Conservation (phyloP, 768 basidiomycete species). For the Collybiopsis confluens region DNA sequence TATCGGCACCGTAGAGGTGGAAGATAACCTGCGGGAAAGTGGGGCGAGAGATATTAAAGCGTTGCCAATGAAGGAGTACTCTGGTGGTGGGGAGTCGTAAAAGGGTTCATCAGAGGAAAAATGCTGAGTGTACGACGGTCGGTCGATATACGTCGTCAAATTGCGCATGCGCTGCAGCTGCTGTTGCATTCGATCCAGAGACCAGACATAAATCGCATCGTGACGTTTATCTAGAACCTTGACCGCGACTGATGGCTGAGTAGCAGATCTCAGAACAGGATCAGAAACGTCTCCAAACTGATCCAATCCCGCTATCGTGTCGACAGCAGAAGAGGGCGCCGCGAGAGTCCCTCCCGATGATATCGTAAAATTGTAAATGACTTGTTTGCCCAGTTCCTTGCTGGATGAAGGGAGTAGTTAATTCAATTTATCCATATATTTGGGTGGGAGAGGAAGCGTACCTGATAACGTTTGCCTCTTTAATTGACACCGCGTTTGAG, state of each 20-base stretch:
- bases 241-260: constrained; percentile 81
- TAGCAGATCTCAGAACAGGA: constrained; percentile 63
- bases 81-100: constrained; percentile 81
- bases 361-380: constrained; percentile 89
- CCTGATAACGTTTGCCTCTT: constrained; percentile 96
- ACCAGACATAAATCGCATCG: constrained; percentile 89
- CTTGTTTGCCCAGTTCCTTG: constrained; percentile 82
- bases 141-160: constrained; percentile 82
- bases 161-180: constrained; percentile 94
- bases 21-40: constrained; percentile 71
- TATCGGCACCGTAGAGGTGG: constrained; percentile 76
- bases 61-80: constrained; percentile 91
- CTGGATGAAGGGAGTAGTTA: constrained; percentile 30
- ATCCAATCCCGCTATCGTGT: constrained; percentile 81
- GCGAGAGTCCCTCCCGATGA: constrained; percentile 79
- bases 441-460: constrained; percentile 24
- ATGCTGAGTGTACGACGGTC: constrained; percentile 90
- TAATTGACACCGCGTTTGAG: constrained; percentile 78
- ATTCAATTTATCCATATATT: background rate
- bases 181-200: constrained; percentile 80
- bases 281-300: constrained; percentile 94
- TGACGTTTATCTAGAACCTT: constrained; percentile 89
- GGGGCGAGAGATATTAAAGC: constrained; percentile 79
- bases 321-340: constrained; percentile 76
- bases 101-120: constrained; percentile 94